Evolutionary conservation across 2,329 filamentous ascomycete species (phyloP).

Genomic region (Calycina herbarum): DNA sequence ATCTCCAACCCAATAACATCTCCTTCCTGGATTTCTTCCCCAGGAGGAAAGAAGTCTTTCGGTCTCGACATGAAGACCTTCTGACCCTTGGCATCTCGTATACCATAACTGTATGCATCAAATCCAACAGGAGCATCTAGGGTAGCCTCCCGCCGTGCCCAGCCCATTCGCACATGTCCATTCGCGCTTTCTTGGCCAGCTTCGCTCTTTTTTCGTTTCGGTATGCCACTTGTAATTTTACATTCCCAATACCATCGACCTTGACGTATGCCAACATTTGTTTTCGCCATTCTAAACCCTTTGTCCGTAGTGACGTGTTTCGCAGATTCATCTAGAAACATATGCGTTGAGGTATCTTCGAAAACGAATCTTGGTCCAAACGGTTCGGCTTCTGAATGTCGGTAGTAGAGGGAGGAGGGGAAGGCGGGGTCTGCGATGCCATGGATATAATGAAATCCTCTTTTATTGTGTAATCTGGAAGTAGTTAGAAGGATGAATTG

Average conservation of each 20-base stretch:
- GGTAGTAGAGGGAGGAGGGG: constrained; percentile 83
- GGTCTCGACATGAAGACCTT: constrained; percentile 92
- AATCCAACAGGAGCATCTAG: constrained; percentile 83
- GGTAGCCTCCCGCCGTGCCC: constrained; percentile 77
- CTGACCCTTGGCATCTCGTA: constrained; percentile 86
- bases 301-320: constrained; percentile 84
- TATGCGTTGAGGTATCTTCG: constrained; percentile 83
- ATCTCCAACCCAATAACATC: constrained; percentile 96
- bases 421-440: constrained; percentile 89
- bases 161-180: constrained; percentile 80
- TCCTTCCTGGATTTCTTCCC: constrained; percentile 79
- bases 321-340: constrained; percentile 77
- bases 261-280: constrained; percentile 86
- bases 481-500: constrained; percentile 18
- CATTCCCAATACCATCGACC: constrained; percentile 95
- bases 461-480: constrained; percentile 60
- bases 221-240: constrained; percentile 77
- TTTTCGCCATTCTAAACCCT: constrained; percentile 86
- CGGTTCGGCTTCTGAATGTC: constrained; percentile 82
- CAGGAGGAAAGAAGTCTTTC: constrained; percentile 81
- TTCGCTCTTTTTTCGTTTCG: constrained; percentile 38
- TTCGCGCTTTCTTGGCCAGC: constrained; percentile 25
- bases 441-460: constrained; percentile 82
- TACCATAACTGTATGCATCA: constrained; percentile 89
- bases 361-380: constrained; percentile 85